Base-by-base conservation (phyloP, 1,139 yeast genomes). In the Nakaseomyces glabratus region DNA sequence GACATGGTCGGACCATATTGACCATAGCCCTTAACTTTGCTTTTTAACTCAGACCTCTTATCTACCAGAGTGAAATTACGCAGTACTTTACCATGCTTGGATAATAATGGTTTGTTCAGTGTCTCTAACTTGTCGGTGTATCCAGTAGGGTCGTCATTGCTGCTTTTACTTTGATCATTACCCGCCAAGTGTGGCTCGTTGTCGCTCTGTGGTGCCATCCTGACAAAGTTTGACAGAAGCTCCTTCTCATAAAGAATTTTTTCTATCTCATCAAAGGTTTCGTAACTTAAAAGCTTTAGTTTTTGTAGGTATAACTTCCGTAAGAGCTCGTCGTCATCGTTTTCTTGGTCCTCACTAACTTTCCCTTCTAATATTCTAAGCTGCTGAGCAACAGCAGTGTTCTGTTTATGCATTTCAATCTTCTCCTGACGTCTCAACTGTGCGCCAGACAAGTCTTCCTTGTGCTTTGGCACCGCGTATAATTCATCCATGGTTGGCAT, bases 1-100 rank as follows among this genome's bases (percentile, higher is more conserved):
- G 95, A 67, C 94, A 93, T 85, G 0, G 96, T 84, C 1, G 99
- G 99, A 24, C 90, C 65, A 23, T 72, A 76, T 58, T 90, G 97
- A 1, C 97, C 98, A 1, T 94, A 84, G 1, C 97, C 96, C 51
- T 73, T 76, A 0, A 88, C 95, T 46, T 76, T 73, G 18, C 66
- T 62, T 38, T 69, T 66, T 15, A 84, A 48, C 30, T 76, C 72
- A 17, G 76, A 71, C 36, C 82, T 67, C 29, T 65, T 60, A 4
- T 76, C 65, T 5, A 85, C 74, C 20, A 90, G 70, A 0, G 93
- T 82, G 57, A 90, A 90, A 6, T 96, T 97, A 45, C 82, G 72
- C 25, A 84, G 60, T 1, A 86, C 79, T 55, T 77, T 81, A 3
- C 96, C 96, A 34, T 72, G 73, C 44, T 71, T 71, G 1, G 80